Conservation (phyloP, 1,284 basidiomycete genomes). For the Austroboletus novae-zelandiae region DNA sequence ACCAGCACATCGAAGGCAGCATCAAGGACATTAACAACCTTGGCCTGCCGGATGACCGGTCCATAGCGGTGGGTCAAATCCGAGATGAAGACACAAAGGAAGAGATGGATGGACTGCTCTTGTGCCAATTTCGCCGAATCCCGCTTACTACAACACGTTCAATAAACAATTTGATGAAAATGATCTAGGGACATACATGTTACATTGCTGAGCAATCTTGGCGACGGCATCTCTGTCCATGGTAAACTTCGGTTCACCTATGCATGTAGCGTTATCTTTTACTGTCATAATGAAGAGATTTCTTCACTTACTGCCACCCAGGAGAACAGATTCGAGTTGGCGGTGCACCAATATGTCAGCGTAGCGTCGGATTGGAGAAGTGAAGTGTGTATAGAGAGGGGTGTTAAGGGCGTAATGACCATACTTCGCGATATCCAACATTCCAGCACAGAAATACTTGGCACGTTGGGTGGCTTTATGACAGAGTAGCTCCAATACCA, state of each 20-base stretch:
- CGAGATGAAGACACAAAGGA: constrained; percentile 89
- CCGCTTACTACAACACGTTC: constrained; percentile 62
- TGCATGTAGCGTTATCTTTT: constrained; percentile 7
- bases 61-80: constrained; percentile 94
- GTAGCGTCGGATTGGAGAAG: constrained; percentile 89
- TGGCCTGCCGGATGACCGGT: constrained; percentile 90
- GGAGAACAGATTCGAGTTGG: constrained; percentile 89
- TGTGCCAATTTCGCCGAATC: constrained; percentile 90
- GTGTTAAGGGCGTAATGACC: constrained; percentile 88
- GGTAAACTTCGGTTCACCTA: constrained; percentile 82
- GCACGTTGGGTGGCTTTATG: constrained; percentile 90
- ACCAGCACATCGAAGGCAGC: constrained; percentile 94
- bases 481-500: constrained; percentile 76
- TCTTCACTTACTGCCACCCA: constrained; percentile 57
- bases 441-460: constrained; percentile 98
- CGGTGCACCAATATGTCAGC: constrained; percentile 97
- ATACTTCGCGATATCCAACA: constrained; percentile 99
- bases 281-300: background rate
- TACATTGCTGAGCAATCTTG: constrained; percentile 96
- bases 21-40: constrained; percentile 91
- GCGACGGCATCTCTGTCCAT: constrained; percentile 98
- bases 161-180: background rate
- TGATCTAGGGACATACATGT: constrained; percentile 62
- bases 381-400: constrained; percentile 97
- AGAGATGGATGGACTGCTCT: constrained; percentile 95